Conservation (phyloP, 1,284 basidiomycete species). For the Irpex rosettiformis region DNA sequence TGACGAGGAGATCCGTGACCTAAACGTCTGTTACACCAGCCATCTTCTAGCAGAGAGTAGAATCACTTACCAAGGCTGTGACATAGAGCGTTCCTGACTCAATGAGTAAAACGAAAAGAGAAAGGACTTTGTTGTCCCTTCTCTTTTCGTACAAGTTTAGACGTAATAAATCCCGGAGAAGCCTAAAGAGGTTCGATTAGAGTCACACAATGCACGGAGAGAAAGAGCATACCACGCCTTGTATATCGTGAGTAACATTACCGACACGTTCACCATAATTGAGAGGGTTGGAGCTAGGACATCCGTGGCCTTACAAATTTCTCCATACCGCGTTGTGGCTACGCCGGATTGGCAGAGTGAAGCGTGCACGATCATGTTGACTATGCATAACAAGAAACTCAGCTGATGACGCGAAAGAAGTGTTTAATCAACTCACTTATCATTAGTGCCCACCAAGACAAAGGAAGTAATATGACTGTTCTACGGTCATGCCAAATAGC, state of each 20-base stretch:
- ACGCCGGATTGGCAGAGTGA: slow-evolving; percentile 13
- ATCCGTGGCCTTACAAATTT: slow-evolving; percentile 13
- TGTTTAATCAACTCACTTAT: slow-evolving; percentile 5
- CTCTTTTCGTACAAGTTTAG: slow-evolving; percentile 2
- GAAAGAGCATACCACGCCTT: slow-evolving; percentile 12
- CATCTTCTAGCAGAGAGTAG: neutral
- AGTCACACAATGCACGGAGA: neutral
- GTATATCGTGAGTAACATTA: slow-evolving; percentile 12
- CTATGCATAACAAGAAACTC: slow-evolving; percentile 1
- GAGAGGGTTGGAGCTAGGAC: slow-evolving; percentile 11
- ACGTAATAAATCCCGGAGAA: slow-evolving; percentile 7
- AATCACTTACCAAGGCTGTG: slow-evolving; percentile 6
- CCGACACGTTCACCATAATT: slow-evolving; percentile 14
- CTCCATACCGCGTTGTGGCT: slow-evolving; percentile 11
- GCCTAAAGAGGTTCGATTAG: neutral
- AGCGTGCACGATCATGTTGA: slow-evolving; percentile 12
- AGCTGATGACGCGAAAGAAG: neutral
- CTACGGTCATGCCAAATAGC: slow-evolving; percentile 15
- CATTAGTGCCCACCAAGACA: slow-evolving; percentile 15
- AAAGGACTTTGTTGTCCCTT: slow-evolving; percentile 8
- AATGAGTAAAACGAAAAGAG: slow-evolving; percentile 13
- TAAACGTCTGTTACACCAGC: neutral
- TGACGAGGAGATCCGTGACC: slow-evolving; percentile 11
- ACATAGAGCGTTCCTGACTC: slow-evolving; percentile 17
- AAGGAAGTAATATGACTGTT: slow-evolving; percentile 7